phyloP scores from a whole-genome alignment of 345 rosid species.

The Gossypium turneri region DNA sequence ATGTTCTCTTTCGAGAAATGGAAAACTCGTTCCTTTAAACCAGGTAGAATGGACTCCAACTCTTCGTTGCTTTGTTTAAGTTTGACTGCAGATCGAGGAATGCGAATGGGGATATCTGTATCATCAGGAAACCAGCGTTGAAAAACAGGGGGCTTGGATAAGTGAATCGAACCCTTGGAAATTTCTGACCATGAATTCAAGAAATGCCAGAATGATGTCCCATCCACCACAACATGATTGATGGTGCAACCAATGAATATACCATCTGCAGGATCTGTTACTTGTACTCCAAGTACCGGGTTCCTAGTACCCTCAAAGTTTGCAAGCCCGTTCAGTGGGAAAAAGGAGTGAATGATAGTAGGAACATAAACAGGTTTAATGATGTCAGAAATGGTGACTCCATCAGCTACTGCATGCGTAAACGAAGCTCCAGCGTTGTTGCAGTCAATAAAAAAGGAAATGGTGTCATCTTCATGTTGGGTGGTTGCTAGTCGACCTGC shows the following conservation, averaged over 20 bases:
- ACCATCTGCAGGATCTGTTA: slow-evolving; percentile 35
- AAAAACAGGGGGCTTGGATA: slow-evolving; percentile 14
- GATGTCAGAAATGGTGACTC: not conserved
- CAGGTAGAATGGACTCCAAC: not conserved
- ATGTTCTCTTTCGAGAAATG: not conserved
- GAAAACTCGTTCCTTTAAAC: slow-evolving; percentile 22
- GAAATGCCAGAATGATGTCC: slow-evolving; percentile 37
- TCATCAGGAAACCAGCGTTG: slow-evolving; percentile 11
- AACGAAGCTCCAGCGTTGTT: slow-evolving; percentile 6
- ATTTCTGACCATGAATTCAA: slow-evolving; percentile 21
- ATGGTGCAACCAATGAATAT: slow-evolving; percentile 25
- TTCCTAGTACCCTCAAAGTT: slow-evolving; percentile 28
- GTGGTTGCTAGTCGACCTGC: slow-evolving; percentile 11
- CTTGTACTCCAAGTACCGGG: slow-evolving; percentile 33
- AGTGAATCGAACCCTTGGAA: slow-evolving; percentile 10
- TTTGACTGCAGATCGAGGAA: slow-evolving; percentile 5
- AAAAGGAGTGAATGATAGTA: not conserved
- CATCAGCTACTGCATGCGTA: slow-evolving; percentile 26
- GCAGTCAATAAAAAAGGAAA: slow-evolving; percentile 2
- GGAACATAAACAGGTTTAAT: not conserved
- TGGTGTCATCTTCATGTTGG: slow-evolving; percentile 7
- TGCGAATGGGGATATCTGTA: slow-evolving; percentile 6
- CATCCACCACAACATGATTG: slow-evolving; percentile 33
- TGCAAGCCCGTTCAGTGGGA: slow-evolving; percentile 15
- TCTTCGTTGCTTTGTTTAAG: not conserved